These are phyloP conservation scores for Annona cherimola DNA, from an alignment of 164 flowering plant genomes.

Conservation along the genomic window DNA sequence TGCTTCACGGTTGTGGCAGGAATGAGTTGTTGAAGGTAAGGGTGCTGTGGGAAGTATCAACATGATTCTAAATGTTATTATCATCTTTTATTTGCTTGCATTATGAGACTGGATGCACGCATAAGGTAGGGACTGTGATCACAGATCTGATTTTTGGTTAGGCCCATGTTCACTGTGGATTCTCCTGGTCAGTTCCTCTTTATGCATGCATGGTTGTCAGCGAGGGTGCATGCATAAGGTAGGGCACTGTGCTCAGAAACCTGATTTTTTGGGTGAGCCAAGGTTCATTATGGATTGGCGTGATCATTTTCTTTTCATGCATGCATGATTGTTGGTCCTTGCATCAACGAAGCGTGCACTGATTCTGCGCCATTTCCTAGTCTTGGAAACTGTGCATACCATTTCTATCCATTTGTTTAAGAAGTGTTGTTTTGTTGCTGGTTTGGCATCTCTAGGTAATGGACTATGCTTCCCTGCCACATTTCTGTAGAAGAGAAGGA, in stretches of 20 bases:
- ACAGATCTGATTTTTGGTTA: no score
- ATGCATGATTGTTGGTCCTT: background rate
- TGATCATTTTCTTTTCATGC: background rate
- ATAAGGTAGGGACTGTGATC: background rate
- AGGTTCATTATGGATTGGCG: background rate
- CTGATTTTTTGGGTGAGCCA: background rate
- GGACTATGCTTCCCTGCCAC: constrained; percentile 77
- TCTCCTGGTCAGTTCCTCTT: background rate
- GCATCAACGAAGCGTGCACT: background rate
- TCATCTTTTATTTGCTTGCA: background rate
- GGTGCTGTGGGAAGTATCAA: background rate
- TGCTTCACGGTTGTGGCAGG: constrained; percentile 74
- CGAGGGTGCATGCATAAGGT: background rate
- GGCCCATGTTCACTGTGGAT: background rate
- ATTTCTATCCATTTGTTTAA: background rate
- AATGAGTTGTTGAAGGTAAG: constrained; percentile 81
- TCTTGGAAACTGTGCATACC: background rate
- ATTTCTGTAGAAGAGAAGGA: constrained; percentile 64
- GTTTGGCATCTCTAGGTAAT: constrained; percentile 45
- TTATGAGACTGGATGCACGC: background rate
- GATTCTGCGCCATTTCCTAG: background rate
- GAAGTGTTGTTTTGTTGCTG: background rate
- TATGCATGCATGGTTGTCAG: background rate
- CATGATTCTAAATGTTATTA: background rate
- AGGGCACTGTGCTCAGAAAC: background rate